Conservation (phyloP, 169 alveolate species). For the Cyclospora cayetanensis region DNA sequence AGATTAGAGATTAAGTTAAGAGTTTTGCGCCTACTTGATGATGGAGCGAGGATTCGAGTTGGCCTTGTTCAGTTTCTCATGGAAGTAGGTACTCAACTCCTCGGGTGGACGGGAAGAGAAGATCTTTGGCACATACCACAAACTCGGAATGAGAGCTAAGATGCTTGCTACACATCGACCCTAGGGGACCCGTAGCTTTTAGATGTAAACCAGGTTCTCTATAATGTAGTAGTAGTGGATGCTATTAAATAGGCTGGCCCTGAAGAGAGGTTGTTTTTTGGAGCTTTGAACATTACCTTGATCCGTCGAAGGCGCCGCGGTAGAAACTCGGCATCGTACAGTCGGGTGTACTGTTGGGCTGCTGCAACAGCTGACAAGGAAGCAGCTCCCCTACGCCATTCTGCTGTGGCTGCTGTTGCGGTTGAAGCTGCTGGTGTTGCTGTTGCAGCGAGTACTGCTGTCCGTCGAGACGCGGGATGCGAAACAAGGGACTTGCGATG, state of each 20-base stretch:
- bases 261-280: too few relatives aligned
- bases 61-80: slow-evolving; percentile 56
- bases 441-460: not conserved
- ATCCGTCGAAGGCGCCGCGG: slow-evolving; percentile 44
- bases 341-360: slow-evolving; percentile 45
- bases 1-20: slow-evolving; percentile 8
- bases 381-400: not conserved
- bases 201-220: too few relatives aligned
- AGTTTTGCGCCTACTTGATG: slow-evolving; percentile 35
- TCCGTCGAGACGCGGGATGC: too few relatives aligned
- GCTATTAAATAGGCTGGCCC: too few relatives aligned
- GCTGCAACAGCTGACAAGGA: slow-evolving; percentile 25
- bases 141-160: too few relatives aligned
- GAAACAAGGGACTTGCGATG: too few relatives aligned
- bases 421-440: not conserved
- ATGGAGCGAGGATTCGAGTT: slow-evolving; percentile 61
- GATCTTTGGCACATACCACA: not conserved
- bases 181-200: too few relatives aligned
- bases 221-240: too few relatives aligned
- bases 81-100: not conserved
- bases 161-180: too few relatives aligned
- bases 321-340: slow-evolving; percentile 44
- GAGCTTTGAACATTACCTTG: too few relatives aligned
- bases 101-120: slow-evolving; percentile 9
- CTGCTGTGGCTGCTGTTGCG: slow-evolving; percentile 3